Conservation (phyloP, 2,329 filamentous ascomycete species). For the Verruconis gallopava region DNA sequence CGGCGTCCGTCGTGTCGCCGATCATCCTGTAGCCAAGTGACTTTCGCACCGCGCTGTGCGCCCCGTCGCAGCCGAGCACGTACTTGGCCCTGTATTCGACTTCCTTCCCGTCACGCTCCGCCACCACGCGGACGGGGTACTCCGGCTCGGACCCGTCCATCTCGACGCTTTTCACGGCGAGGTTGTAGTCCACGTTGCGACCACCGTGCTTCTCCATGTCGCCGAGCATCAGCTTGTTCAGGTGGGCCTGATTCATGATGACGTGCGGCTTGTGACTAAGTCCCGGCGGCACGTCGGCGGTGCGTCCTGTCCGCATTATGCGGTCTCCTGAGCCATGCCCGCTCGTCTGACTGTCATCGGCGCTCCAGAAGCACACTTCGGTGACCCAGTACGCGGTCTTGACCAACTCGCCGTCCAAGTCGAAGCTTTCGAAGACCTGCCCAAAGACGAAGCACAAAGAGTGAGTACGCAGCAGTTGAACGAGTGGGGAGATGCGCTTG, state of each 20-base stretch:
- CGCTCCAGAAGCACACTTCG: constrained; percentile 42
- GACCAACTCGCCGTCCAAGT: constrained; percentile 48
- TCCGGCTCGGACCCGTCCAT: constrained; percentile 32
- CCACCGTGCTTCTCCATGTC: constrained; percentile 33
- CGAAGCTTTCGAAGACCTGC: constrained; percentile 56
- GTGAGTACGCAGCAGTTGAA: too few relatives aligned
- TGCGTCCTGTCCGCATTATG: constrained; percentile 35
- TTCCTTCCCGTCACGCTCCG: constrained; percentile 20
- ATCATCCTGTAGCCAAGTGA: constrained; percentile 44
- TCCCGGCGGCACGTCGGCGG: constrained; percentile 45
- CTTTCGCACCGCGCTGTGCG: constrained; percentile 51
- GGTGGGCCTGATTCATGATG: constrained; percentile 57
- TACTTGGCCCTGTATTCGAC: constrained; percentile 25
- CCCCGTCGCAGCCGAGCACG: constrained; percentile 49
- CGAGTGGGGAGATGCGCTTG: too few relatives aligned
- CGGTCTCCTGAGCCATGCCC: constrained; percentile 15
- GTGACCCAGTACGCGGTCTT: constrained; percentile 54
- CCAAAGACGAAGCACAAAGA: too few relatives aligned
- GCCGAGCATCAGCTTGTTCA: constrained; percentile 47
- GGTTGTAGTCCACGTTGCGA: constrained; percentile 42
- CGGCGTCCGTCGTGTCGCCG: constrained; percentile 42
- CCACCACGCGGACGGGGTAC: constrained; percentile 20
- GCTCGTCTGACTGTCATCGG: constrained; percentile 12
- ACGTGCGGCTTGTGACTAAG: constrained; percentile 53
- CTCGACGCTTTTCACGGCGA: constrained; percentile 36